A percentile compares a stretch with the other conserved stretches of the same genome.
Evolutionary conservation across 192 early-diverging fungal genomes (phyloP).

Genomic region (Endogone sp.): DNA sequence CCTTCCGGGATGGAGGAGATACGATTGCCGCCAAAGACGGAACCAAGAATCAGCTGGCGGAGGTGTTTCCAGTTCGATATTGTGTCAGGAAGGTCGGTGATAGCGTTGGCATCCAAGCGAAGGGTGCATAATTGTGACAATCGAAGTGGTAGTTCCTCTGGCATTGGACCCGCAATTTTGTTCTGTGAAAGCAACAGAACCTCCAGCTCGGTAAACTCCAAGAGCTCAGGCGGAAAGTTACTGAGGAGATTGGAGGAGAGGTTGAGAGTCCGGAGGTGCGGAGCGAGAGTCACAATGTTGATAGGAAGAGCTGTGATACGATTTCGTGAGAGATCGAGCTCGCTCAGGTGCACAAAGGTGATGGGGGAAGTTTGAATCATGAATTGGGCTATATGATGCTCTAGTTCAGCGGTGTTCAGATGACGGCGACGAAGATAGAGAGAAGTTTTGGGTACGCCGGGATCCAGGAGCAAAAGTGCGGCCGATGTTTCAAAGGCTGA

Average conservation of each 20-base stretch:
- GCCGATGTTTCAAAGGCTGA: slow-evolving; percentile 21
- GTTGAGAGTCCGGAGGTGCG: slow-evolving; percentile 35
- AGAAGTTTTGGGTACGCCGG: neutral
- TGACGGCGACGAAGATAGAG: slow-evolving; percentile 37
- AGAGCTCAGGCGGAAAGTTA: slow-evolving; percentile 42
- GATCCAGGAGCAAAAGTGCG: too few relatives aligned
- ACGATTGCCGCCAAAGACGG: slow-evolving; percentile 48
- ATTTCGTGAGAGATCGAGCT: slow-evolving; percentile 54
- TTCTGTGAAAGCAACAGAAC: slow-evolving; percentile 49
- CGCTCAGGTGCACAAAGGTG: slow-evolving; percentile 24
- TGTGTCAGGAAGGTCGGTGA: slow-evolving; percentile 28
- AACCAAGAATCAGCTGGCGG: slow-evolving; percentile 41
- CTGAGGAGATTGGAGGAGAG: slow-evolving; percentile 42
- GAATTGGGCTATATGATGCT: neutral
- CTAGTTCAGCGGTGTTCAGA: slow-evolving; percentile 33
- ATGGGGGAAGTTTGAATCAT: slow-evolving; percentile 20
- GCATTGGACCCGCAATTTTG: slow-evolving; percentile 33
- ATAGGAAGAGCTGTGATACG: slow-evolving; percentile 32
- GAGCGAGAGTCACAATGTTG: slow-evolving; percentile 26
- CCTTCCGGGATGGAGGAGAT: slow-evolving; percentile 32
- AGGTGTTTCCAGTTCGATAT: slow-evolving; percentile 33
- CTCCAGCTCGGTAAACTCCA: slow-evolving; percentile 32
- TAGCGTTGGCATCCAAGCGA: slow-evolving; percentile 38
- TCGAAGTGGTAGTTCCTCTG: slow-evolving; percentile 26
- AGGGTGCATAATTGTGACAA: slow-evolving; percentile 37